Percentiles rank a stretch among this genome's conserved stretches.
Evolutionary conservation across 2,329 filamentous ascomycete species (phyloP).

Genomic region (Aspergillus ustus): DNA sequence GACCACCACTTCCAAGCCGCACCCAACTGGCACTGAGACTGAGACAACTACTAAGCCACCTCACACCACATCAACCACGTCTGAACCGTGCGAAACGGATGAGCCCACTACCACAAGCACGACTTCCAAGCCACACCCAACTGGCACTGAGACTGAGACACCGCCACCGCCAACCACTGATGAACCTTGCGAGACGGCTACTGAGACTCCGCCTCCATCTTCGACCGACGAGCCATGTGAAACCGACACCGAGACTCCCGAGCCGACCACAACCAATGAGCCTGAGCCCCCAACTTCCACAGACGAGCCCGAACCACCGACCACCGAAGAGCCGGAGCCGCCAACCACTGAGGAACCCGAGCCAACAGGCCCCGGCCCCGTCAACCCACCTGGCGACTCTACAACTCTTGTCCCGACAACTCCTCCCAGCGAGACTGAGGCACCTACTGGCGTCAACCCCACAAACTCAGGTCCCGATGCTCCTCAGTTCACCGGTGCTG

Average conservation of each 20-base stretch:
- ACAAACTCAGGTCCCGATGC: conserved; percentile 3
- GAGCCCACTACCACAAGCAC: neutral
- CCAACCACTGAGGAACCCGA: neutral
- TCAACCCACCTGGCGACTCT: neutral
- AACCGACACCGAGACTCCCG: neutral
- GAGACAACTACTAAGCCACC: neutral
- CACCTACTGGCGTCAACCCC: neutral
- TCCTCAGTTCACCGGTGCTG: conserved; percentile 22
- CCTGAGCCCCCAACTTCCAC: neutral
- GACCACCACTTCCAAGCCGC: neutral
- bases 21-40: neutral
- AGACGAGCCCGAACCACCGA: conserved; percentile 5
- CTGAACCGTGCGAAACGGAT: neutral
- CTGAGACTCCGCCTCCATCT: neutral
- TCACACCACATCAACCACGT: neutral
- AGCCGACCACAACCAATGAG: neutral
- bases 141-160: neutral
- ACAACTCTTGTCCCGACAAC: conserved; percentile 3
- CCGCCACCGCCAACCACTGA: neutral
- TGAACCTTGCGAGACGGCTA: neutral
- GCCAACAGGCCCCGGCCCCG: neutral
- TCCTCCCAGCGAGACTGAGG: conserved; percentile 2
- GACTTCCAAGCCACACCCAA: neutral
- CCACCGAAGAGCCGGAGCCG: neutral
- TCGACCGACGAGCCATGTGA: neutral